Conservation (phyloP, 257 asterid species). For the Solanum medicagineum region DNA sequence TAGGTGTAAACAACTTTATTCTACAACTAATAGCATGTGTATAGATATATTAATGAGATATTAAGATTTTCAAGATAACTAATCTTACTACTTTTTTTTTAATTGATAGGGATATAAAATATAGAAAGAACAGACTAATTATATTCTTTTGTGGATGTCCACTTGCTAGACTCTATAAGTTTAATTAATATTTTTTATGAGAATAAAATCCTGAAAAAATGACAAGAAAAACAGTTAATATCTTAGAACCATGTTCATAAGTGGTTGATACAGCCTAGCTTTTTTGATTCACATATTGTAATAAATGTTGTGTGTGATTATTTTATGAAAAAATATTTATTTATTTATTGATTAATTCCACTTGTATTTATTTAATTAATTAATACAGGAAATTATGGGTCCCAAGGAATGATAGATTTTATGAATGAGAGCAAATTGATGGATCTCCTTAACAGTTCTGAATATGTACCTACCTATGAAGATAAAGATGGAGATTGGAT, state of each 20-base stretch:
- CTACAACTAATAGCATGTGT: background rate
- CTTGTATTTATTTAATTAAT: background rate
- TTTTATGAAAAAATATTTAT: background rate
- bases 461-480: slow-evolving; percentile 44
- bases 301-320: background rate
- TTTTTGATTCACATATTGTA: background rate
- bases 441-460: slow-evolving; percentile 44
- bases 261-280: background rate
- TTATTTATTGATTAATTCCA: background rate
- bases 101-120: background rate
- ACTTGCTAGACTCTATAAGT: background rate
- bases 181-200: background rate
- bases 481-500: slow-evolving; percentile 62
- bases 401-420: slow-evolving; percentile 45
- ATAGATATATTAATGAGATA: background rate
- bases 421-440: slow-evolving; percentile 45
- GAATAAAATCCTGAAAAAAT: background rate
- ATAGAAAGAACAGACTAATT: background rate
- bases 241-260: background rate
- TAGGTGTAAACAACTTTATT: background rate
- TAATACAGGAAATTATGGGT: slow-evolving; percentile 32
- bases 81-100: background rate
- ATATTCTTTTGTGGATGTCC: background rate
- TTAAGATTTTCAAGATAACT: background rate
- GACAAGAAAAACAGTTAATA: background rate